Evolutionary conservation across 441 rosid genomes (phyloP), one percentile per base, ranked within the genome.

Genomic region (Cnidoscolus chayamansa): DNA sequence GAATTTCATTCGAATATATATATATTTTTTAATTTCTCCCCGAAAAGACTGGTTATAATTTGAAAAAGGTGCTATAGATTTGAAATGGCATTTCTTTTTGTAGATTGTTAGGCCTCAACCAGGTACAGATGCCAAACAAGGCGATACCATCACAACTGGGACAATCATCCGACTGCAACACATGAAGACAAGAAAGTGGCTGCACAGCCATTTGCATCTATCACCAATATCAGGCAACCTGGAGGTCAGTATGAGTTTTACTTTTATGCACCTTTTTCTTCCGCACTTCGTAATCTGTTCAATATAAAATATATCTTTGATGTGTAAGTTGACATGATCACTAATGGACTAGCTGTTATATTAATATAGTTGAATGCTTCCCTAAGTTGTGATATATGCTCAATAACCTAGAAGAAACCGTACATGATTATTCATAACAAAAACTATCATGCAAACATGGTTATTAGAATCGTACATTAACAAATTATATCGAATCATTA

Each of bases 171-270:
- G 90, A 56, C 63, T 96, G 80, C 98, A 93, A 71, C 98, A 96
- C 79, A 93, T 91, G 98, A 93, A 72, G 81, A 93, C 97, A 73
- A 83, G 90, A 64, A 96, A 91, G 69, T 96, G 97, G 97, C 75
- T 96, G 75, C 99, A 96, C 69, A 93, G 98, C 81, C 99, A 96
- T 73, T 76, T 96, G 73, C 92, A 90, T 79, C 97, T 93, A 3
- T 96, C 98, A 51, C 98, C 97, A 47, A 89, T 96, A 56, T 84
- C 99, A 1, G 97, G 97, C 72, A 96, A 96, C 84, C 77, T 96
- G 19, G 99, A 96, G 99, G 99, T 90, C 62, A 67, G 85, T 74
- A 31, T 55, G 43, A 10, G 56, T 68, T 65, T 31, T 16, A 40
- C 7, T 40, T 40, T 40, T 40, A 5, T 40, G 45, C 7, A 3